A percentile compares a stretch with the other conserved stretches of the same genome.
phyloP scores from a whole-genome alignment of 768 basidiomycete species.

The Russula griseocarnosa region DNA sequence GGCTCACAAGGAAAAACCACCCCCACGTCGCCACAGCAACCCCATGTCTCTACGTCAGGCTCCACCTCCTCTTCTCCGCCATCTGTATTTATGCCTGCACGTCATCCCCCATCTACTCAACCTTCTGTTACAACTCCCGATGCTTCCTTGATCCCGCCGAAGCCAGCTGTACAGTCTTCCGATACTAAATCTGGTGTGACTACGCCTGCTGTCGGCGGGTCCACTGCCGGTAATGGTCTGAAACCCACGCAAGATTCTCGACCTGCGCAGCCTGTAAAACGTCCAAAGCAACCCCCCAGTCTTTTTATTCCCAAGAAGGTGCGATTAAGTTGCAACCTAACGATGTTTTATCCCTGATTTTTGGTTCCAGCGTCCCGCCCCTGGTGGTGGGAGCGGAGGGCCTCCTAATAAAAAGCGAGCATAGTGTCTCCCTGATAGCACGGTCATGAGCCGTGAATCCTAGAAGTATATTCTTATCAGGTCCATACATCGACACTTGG shows the following conservation, averaged over 20 bases:
- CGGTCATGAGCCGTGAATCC: neutral
- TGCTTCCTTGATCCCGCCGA: neutral
- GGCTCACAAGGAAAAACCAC: neutral
- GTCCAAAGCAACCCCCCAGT: conserved; percentile 21
- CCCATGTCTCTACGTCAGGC: conserved; percentile 5
- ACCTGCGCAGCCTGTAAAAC: conserved; percentile 6
- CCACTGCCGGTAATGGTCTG: neutral
- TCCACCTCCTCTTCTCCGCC: neutral
- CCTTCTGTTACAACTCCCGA: neutral
- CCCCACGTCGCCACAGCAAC: neutral
- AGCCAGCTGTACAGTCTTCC: conserved; percentile 1
- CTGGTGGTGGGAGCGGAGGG: neutral
- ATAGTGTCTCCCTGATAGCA: neutral
- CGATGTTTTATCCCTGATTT: conserved; percentile 22
- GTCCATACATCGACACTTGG: neutral
- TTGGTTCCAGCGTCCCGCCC: conserved; percentile 15
- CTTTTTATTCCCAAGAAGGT: conserved; percentile 32
- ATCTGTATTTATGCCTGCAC: conserved; percentile 5
- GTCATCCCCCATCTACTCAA: neutral
- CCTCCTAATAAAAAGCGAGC: conserved; percentile 21
- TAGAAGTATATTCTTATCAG: neutral
- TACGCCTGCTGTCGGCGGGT: neutral
- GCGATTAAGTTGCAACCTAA: conserved; percentile 8
- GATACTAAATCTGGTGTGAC: conserved; percentile 2
- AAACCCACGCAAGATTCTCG: conserved; percentile 4